A percentile compares a stretch with the other conserved stretches of the same genome.
Conservation (phyloP, 2,329 filamentous ascomycete genomes). For the Exophiala sideris region DNA sequence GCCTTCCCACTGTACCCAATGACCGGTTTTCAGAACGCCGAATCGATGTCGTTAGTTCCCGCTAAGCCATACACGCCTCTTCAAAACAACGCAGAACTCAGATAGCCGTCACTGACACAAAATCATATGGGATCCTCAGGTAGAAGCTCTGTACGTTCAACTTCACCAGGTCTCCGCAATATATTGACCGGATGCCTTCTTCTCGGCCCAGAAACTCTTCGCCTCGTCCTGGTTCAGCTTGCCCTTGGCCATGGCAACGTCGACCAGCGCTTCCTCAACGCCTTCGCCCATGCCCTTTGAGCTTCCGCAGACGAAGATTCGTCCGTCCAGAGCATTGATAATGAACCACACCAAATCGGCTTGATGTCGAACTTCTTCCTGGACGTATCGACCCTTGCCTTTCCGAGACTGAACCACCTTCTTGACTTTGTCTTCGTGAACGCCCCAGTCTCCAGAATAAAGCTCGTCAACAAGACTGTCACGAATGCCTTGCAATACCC, state of each 20-base stretch:
- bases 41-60: too few relatives aligned
- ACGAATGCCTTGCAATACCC: conserved; percentile 91
- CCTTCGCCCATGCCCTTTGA: conserved; percentile 97
- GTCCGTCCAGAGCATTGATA: conserved; percentile 90
- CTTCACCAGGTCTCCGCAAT: conserved; percentile 61
- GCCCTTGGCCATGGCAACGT: conserved; percentile 90
- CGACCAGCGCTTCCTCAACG: conserved; percentile 79
- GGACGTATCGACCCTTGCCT: conserved; percentile 84
- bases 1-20: too few relatives aligned
- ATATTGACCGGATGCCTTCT: conserved; percentile 91
- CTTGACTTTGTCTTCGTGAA: conserved; percentile 83
- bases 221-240: conserved; percentile 80
- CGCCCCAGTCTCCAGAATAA: conserved; percentile 94
- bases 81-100: too few relatives aligned
- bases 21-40: too few relatives aligned
- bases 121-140: too few relatives aligned
- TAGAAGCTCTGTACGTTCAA: too few relatives aligned
- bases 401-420: conserved; percentile 72
- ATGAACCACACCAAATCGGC: conserved; percentile 98
- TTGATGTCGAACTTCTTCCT: conserved; percentile 88
- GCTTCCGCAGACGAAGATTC: conserved; percentile 94
- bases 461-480: conserved; percentile 93
- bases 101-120: too few relatives aligned
- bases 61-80: too few relatives aligned
- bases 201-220: conserved; percentile 80